Conservation (phyloP, 192 early-diverging fungal species). For the Coemansia pectinata region DNA sequence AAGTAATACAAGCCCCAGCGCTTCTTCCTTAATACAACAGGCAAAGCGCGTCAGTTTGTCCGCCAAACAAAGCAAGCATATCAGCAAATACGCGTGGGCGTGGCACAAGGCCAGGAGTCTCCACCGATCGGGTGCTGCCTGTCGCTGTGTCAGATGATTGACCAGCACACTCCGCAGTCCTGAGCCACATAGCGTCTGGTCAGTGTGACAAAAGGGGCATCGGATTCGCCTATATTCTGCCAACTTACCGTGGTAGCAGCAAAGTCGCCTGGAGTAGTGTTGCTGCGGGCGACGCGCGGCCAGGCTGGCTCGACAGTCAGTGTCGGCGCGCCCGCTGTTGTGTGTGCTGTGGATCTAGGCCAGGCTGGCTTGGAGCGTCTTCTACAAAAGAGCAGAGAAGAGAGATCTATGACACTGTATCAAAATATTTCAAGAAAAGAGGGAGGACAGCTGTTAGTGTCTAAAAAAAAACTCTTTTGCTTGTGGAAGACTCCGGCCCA, state of each 20-base stretch:
- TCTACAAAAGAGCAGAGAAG: neutral
- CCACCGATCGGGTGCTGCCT: neutral
- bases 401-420: neutral
- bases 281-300: conserved; percentile 1
- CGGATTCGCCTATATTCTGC: neutral
- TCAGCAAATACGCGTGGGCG: neutral
- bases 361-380: neutral
- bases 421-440: neutral
- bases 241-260: neutral
- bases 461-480: neutral
- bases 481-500: neutral
- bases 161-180: neutral
- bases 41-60: neutral
- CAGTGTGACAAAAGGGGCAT: neutral
- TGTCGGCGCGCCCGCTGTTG: conserved; percentile 3
- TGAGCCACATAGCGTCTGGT: neutral
- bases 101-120: neutral
- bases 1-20: neutral
- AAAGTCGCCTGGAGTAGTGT: neutral
- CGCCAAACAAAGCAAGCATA: conserved; percentile 1
- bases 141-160: neutral
- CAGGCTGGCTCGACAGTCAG: neutral
- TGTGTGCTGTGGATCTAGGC: neutral
- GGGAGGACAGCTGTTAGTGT: neutral
- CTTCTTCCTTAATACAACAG: neutral